Evolutionary conservation across 202 grass and related monocot species (phyloP), one percentile per base, ranked within the genome.

Genomic region (Setaria viridis): DNA sequence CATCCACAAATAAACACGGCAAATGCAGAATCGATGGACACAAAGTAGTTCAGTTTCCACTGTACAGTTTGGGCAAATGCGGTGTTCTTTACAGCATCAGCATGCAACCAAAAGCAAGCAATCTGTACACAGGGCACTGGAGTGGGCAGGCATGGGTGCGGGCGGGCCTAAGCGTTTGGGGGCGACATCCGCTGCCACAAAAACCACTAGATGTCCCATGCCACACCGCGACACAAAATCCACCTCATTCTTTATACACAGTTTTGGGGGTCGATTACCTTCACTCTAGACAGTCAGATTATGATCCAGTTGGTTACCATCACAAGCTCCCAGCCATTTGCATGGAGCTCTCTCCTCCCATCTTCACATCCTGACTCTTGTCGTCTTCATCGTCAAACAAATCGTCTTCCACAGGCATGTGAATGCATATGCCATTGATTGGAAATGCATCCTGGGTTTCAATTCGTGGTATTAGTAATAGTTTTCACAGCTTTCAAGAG

Each of bases 361-460:
- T 78, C 82, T 84, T 83, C 51, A 80, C 90, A 4, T 58, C 39
- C 39, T 41, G 39, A 41, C 4, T 41, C 39, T 41, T 74, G 37
- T 87, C 85, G 12, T 86, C 74, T 82, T 91, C 85, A 67, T 71
- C 76, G 64, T 82, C 88, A 9, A 86, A 51, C 48, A 71, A 77
- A 29, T 90, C 89, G 19, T 91, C 88, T 84, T 93, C 86, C 49
- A 85, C 46, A 13, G 71, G 85, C 63, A 88, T 80, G 59, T 72
- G 76, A 60, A 86, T 90, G 70, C 81, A 91, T 78, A 91, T 89
- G 60, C 85, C 95, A 49, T 93, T 89, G 64, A 89, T 67, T 0
- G 89, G 91, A 70, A 97, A 93, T 58, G 82, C 57, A 65, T 97
- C 92, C 95, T 97, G 88, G 35, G 58, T 87, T 70, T 55, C 67